These are phyloP conservation scores for Tuctoria greenei DNA, from an alignment of 176 grass and related monocot species.

Conservation along the genomic window DNA sequence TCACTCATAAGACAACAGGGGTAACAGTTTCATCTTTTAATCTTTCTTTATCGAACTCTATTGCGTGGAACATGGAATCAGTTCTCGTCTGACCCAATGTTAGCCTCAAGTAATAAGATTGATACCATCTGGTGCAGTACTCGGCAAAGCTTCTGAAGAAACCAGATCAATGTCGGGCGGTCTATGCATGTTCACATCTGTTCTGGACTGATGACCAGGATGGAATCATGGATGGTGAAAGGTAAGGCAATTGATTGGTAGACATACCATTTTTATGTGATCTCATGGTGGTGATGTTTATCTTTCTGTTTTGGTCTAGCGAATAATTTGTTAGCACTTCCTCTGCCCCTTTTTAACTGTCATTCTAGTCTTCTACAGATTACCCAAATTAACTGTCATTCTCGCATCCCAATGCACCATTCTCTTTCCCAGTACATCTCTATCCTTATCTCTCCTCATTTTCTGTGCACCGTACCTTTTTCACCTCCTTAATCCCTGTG, in stretches of 20 bases:
- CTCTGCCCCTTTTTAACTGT: neutral
- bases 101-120: slow-evolving; percentile 20
- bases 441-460: no score
- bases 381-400: no score
- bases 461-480: no score
- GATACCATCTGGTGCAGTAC: slow-evolving; percentile 61
- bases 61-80: neutral
- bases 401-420: no score
- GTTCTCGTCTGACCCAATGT: neutral
- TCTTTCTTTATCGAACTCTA: slow-evolving; percentile 2
- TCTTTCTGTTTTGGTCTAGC: neutral
- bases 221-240: slow-evolving; percentile 91
- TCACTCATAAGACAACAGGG: slow-evolving; percentile 99
- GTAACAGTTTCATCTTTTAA: slow-evolving; percentile 47
- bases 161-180: slow-evolving; percentile 92
- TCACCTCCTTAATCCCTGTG: no score
- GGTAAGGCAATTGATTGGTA: slow-evolving; percentile 43
- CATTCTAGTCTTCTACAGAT: no score
- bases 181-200: slow-evolving; percentile 98
- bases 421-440: no score
- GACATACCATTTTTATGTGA: neutral
- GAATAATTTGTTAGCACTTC: neutral
- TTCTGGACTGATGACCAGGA: slow-evolving; percentile 98
- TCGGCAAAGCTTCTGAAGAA: slow-evolving; percentile 99
- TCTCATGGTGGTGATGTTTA: neutral